Conservation (phyloP, 345 rosid genomes). For the Syzygium grande region DNA sequence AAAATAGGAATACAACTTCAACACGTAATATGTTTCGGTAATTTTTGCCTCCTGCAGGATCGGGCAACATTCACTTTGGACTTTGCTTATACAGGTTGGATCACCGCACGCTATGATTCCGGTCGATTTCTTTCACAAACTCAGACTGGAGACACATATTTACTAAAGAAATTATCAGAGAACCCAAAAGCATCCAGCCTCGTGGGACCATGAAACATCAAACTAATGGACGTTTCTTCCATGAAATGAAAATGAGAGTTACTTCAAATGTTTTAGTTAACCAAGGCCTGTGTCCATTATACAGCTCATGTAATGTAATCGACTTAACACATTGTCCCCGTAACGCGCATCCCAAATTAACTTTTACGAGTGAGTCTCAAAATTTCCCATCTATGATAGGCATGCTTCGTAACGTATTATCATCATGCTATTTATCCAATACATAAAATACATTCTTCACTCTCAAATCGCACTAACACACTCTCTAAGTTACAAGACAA, state of each 20-base stretch:
- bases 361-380: neutral
- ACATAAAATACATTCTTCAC: neutral
- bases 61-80: neutral
- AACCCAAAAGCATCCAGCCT: neutral
- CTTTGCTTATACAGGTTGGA: neutral
- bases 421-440: neutral
- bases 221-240: neutral
- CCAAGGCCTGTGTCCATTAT: neutral
- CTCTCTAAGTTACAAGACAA: neutral
- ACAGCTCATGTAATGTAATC: neutral
- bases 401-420: neutral
- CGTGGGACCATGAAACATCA: neutral
- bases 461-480: neutral
- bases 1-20: neutral
- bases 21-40: neutral
- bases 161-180: neutral
- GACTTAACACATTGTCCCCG: accelerated
- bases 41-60: neutral
- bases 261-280: neutral
- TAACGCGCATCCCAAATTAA: neutral
- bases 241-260: neutral
- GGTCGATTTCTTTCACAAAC: neutral
- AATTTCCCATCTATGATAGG: neutral
- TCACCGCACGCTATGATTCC: neutral
- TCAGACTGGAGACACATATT: neutral